Conservation (phyloP, 345 rosid genomes). For the Eucalyptus melliodora region DNA sequence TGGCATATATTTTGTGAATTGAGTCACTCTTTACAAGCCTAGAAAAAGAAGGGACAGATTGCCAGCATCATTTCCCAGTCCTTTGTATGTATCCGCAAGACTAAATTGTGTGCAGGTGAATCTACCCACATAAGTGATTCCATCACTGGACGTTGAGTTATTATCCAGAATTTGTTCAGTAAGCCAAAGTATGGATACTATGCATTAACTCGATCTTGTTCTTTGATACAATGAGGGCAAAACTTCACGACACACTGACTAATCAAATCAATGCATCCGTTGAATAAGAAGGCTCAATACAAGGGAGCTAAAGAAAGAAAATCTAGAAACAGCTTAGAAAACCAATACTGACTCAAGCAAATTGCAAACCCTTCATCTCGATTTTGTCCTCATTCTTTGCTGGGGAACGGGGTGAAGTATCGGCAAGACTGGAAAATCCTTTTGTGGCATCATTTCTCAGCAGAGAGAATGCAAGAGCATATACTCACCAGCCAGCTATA, state of each 20-base stretch:
- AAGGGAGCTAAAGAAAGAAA: neutral
- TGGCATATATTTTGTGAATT: neutral
- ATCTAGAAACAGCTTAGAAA: neutral
- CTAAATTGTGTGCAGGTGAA: neutral
- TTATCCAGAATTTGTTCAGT: neutral
- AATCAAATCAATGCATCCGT: neutral
- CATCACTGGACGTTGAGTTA: neutral
- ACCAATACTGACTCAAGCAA: neutral
- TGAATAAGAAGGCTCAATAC: neutral
- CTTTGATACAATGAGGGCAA: neutral
- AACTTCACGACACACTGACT: neutral
- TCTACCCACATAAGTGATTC: neutral
- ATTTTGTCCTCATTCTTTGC: neutral
- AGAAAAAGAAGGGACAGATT: neutral
- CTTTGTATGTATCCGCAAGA: neutral
- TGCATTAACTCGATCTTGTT: neutral
- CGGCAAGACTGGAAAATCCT: neutral
- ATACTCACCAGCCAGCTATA: neutral
- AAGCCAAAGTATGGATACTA: neutral
- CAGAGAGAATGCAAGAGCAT: neutral
- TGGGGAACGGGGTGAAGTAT: neutral
- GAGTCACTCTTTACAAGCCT: neutral
- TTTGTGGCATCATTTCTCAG: neutral
- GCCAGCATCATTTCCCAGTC: neutral
- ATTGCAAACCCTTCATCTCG: neutral